Percentiles rank a stretch among this genome's conserved stretches.
Conservation (phyloP, 2,329 filamentous ascomycete genomes). For the Ophiostoma sp. region DNA sequence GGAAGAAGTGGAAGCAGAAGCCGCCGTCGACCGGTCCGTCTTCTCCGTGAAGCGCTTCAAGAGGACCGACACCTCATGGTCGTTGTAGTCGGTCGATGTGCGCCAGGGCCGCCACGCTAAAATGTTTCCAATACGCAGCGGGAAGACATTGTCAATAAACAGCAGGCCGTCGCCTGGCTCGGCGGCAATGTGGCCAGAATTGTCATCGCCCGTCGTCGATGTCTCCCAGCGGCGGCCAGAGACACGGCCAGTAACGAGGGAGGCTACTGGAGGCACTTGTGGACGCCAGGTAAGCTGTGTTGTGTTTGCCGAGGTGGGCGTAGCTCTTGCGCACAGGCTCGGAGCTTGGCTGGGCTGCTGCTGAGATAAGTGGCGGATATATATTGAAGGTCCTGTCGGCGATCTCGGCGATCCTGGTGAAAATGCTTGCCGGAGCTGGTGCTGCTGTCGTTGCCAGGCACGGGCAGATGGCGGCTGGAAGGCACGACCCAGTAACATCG, state of each 20-base stretch:
- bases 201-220: slow-evolving; percentile 52
- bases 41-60: slow-evolving; percentile 49
- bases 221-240: slow-evolving; percentile 39
- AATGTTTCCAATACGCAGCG: slow-evolving; percentile 59
- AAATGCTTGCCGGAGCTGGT: background rate
- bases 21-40: slow-evolving; percentile 33
- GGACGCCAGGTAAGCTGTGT: background rate
- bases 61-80: slow-evolving; percentile 46
- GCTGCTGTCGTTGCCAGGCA: slow-evolving; percentile 17
- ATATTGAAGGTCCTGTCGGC: background rate
- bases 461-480: slow-evolving; percentile 21
- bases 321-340: background rate
- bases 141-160: slow-evolving; percentile 90
- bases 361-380: background rate
- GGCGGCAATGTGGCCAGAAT: slow-evolving; percentile 76
- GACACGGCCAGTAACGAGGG: background rate
- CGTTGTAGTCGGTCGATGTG: slow-evolving; percentile 32
- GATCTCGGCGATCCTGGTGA: background rate
- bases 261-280: slow-evolving; percentile 2
- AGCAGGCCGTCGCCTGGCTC: slow-evolving; percentile 72
- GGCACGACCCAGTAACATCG: slow-evolving; percentile 24
- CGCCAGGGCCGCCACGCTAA: slow-evolving; percentile 44
- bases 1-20: slow-evolving; percentile 3
- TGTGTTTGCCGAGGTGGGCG: background rate
- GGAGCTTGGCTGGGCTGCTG: background rate